Conservation (phyloP, 2,329 filamentous ascomycete species). For the Curvularia verruculosa region DNA sequence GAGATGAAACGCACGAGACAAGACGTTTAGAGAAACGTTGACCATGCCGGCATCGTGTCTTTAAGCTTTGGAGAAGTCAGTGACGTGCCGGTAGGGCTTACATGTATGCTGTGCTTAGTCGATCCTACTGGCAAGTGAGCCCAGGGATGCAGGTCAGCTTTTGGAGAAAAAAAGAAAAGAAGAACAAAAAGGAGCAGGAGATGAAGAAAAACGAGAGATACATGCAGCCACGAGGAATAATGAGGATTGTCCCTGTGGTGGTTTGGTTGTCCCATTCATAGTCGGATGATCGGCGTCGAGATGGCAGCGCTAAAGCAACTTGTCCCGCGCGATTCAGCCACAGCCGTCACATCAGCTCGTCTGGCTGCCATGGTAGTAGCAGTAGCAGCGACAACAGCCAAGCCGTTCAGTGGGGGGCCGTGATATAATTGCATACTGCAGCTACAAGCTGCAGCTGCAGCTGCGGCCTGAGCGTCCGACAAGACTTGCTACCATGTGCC, state of each 20-base stretch:
- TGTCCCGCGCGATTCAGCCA: slow-evolving; percentile 11
- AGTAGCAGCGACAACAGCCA: slow-evolving; percentile 7
- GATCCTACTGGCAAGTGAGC: neutral
- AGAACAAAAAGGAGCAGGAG: neutral
- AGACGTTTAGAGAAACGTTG: neutral
- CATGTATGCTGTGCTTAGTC: neutral
- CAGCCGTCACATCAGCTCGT: slow-evolving; percentile 12
- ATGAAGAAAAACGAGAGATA: neutral
- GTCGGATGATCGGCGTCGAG: slow-evolving; percentile 5
- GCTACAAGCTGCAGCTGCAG: slow-evolving; percentile 7
- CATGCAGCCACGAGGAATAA: neutral
- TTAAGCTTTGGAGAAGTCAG: slow-evolving; percentile 3
- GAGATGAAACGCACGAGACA: slow-evolving; percentile 1
- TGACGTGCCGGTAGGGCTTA: neutral
- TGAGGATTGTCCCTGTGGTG: neutral
- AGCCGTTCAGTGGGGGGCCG: slow-evolving; percentile 12
- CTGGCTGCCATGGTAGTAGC: slow-evolving; percentile 3
- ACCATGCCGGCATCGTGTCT: neutral
- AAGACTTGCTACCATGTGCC: slow-evolving; percentile 9
- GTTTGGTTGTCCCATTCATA: slow-evolving; percentile 1
- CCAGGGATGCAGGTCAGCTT: neutral
- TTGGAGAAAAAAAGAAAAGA: neutral
- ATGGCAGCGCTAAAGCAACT: slow-evolving; percentile 10
- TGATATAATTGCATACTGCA: slow-evolving; percentile 6
- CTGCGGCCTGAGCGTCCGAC: slow-evolving; percentile 12